A percentile compares a stretch with the other conserved stretches of the same genome.
Evolutionary conservation across 306 rosid genomes (phyloP).

Genomic region (Lithocarpus polystachyus): DNA sequence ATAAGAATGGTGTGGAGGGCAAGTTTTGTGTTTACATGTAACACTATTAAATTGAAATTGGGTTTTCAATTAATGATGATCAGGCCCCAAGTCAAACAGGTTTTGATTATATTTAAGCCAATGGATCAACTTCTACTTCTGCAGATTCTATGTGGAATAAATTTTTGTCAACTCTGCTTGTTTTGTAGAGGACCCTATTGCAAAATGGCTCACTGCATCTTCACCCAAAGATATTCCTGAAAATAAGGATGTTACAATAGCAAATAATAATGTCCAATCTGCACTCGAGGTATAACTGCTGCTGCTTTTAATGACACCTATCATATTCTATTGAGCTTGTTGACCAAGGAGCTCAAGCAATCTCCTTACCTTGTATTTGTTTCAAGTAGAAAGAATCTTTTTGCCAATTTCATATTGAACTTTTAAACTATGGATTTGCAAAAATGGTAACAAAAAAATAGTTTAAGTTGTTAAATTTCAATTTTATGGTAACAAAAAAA

Average conservation of each 20-base stretch:
- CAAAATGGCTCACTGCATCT: conserved; percentile 57
- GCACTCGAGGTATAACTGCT: conserved; percentile 48
- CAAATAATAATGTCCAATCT: conserved; percentile 45
- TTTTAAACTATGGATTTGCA: not conserved
- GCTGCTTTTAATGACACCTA: conserved; percentile 7
- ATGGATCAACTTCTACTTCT: not conserved
- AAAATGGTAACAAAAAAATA: not conserved
- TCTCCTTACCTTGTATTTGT: not conserved
- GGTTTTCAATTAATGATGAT: not conserved
- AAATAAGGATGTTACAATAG: conserved; percentile 44
- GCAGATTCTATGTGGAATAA: not conserved
- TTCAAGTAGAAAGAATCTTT: not conserved
- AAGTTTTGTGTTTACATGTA: not conserved
- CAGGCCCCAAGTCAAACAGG: not conserved
- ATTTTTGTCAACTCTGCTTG: conserved; percentile 16
- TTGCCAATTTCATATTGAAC: not conserved
- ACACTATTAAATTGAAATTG: not conserved
- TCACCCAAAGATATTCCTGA: conserved; percentile 52
- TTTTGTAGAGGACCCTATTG: conserved; percentile 76
- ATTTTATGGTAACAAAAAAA: too few relatives aligned
- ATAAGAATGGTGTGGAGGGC: not conserved
- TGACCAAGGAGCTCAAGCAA: not conserved
- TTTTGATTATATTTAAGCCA: not conserved
- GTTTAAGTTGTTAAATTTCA: too few relatives aligned
- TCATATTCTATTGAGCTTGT: not conserved